Conservation (phyloP, 345 rosid species). For the Hibiscus mutabilis region DNA sequence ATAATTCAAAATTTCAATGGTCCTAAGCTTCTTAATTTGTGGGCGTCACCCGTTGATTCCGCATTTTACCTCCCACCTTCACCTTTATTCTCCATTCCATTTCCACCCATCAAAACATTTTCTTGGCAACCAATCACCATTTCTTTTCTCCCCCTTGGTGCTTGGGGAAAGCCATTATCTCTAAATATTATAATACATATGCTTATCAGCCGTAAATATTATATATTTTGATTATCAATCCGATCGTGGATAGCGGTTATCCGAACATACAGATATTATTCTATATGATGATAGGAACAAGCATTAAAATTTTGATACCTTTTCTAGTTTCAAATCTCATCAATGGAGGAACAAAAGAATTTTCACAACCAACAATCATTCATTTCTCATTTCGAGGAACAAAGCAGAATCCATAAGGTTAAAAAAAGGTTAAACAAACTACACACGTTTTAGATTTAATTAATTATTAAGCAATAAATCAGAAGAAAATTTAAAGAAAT, state of each 20-base stretch:
- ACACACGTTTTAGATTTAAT: neutral
- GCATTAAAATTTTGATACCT: neutral
- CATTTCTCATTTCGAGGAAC: neutral
- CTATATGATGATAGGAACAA: slow-evolving; percentile 4
- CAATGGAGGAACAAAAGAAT: neutral
- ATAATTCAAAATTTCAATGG: neutral
- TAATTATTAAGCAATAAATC: neutral
- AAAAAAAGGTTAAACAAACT: neutral
- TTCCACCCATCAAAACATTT: neutral
- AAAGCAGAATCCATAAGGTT: slow-evolving; percentile 7
- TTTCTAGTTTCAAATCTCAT: neutral
- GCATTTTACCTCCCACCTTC: neutral
- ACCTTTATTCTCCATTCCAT: neutral
- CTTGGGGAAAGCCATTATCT: neutral
- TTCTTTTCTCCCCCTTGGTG: neutral
- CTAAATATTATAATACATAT: no score
- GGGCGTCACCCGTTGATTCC: neutral
- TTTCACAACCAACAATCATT: neutral
- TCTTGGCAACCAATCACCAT: neutral
- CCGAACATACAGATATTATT: neutral
- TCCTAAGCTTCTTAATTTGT: neutral
- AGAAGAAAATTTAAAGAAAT: slow-evolving; percentile 11
- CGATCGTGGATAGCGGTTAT: no score
- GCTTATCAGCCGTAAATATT: neutral
- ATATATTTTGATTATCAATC: neutral